Evolutionary conservation across 2,329 filamentous ascomycete genomes (phyloP), one percentile per base, ranked within the genome.

Genomic region (Ophiostoma piceae): DNA sequence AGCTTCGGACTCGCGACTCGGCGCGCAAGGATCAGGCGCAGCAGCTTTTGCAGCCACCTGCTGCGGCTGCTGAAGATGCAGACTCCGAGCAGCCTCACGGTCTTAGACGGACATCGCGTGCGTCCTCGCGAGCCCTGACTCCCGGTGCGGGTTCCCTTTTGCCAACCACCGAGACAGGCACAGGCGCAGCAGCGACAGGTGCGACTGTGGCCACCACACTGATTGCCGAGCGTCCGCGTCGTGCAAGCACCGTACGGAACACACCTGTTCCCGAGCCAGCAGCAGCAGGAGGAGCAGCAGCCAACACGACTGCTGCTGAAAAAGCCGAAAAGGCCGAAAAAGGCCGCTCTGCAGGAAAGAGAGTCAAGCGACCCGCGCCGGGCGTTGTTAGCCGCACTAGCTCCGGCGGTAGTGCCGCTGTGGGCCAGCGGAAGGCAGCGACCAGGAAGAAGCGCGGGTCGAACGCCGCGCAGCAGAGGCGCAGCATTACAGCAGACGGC

Each of bases 351-450:
- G 66, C 41, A 8, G 66, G 66, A 74, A 86, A 88, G 75, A 86
- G 90, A 67, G 82, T 84, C 68, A 92, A 90, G 79, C 83, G 88
- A 70, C 90, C 90, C 65, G 90, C 89, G 39, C 91, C 90, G 12
- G 90, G 90, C 70, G 83, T 91, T 73, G 86, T 93, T 74, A 91
- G 83, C 77, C 83, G 83, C 73, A 87, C 84, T 47, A 86, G 83
- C 77, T 84, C 84, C 74, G 85, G 85, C 75, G 84, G 85, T 76
- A 87, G 82, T 76, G 87, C 85, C 75, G 91, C 89, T 71, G 88
- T 92, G 70, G 90, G 90, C 71, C 90, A 87, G 79, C 85, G 91
- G 66, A 90, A 90, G 77, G 87, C 87, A 32, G 87, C 89, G 69
- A 88, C 89, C 3, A 85, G 83, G 74, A 91, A 88, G 81, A 92